Conservation (phyloP, 345 rosid genomes). For the Carallia pectinifolia region DNA sequence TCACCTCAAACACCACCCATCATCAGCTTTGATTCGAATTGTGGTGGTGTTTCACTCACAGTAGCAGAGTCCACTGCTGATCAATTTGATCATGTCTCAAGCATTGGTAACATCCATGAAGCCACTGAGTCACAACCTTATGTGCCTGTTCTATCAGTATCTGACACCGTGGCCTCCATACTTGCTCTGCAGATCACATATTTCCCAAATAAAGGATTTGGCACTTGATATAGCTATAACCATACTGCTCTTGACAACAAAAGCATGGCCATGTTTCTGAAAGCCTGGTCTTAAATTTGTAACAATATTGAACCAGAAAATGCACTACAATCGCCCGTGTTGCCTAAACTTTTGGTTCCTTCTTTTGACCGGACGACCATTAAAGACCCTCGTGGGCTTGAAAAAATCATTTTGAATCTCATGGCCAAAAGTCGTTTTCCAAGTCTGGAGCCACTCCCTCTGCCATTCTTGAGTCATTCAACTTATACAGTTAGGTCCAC, state of each 20-base stretch:
- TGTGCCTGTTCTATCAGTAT: constrained; percentile 24
- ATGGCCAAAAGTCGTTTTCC: neutral
- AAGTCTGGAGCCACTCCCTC: constrained; percentile 11
- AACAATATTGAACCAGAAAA: neutral
- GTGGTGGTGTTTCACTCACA: constrained; percentile 31
- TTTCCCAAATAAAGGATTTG: constrained; percentile 23
- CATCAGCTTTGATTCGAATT: constrained; percentile 16
- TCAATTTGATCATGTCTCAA: constrained; percentile 20
- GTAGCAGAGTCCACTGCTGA: constrained; percentile 38
- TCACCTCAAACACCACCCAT: constrained; percentile 17
- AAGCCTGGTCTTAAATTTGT: constrained; percentile 24
- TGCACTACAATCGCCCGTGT: neutral
- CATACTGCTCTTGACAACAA: constrained; percentile 17
- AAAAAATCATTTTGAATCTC: neutral
- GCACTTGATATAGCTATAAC: neutral
- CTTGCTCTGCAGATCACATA: constrained; percentile 20
- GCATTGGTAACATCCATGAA: constrained; percentile 10
- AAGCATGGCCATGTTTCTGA: constrained; percentile 1
- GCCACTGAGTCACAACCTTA: constrained; percentile 32
- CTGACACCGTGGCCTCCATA: constrained; percentile 13
- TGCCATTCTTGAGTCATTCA: neutral
- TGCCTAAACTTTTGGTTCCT: constrained; percentile 14
- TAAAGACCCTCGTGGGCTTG: neutral
- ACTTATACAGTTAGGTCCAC: constrained; percentile 19
- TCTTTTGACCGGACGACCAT: constrained; percentile 19